These are phyloP conservation scores for Cercospora berteroae DNA, from an alignment of 2,329 filamentous ascomycete species.

Conservation along the genomic window DNA sequence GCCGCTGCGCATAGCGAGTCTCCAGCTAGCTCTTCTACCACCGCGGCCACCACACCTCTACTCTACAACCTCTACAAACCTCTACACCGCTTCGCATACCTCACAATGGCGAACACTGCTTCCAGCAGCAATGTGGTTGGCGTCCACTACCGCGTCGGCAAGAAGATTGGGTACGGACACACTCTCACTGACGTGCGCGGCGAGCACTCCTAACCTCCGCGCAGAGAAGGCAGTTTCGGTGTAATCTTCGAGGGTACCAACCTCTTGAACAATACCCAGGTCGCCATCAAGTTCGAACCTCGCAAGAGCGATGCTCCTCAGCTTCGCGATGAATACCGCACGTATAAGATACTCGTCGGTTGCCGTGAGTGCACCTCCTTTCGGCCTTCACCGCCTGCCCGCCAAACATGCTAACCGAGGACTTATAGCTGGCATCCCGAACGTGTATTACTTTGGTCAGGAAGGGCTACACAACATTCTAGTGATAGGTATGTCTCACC, in stretches of 20 bases:
- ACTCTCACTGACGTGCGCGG: conserved; percentile 3
- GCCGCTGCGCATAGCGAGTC: conserved; percentile 3
- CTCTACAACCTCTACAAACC: neutral
- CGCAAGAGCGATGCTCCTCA: conserved; percentile 98
- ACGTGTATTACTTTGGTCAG: conserved; percentile 99
- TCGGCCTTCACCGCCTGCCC: conserved; percentile 4
- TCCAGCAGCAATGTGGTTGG: conserved; percentile 83
- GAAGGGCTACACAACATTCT: conserved; percentile 98
- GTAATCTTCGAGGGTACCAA: conserved; percentile 99
- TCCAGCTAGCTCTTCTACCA: neutral
- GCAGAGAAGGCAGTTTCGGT: conserved; percentile 84
- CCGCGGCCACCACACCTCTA: conserved; percentile 1
- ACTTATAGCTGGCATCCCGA: conserved; percentile 83
- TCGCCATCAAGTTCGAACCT: conserved; percentile 99
- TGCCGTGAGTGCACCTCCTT: conserved; percentile 72
- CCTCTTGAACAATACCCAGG: conserved; percentile 96
- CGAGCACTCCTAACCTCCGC: conserved; percentile 17
- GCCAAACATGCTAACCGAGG: conserved; percentile 8
- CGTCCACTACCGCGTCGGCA: conserved; percentile 96
- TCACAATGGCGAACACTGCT: conserved; percentile 13
- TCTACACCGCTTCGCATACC: conserved; percentile 1
- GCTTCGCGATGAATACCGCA: conserved; percentile 95
- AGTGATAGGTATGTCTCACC: conserved; percentile 59
- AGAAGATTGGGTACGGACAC: conserved; percentile 75
- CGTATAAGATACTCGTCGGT: conserved; percentile 98